phyloP scores from a whole-genome alignment of 371 early-diverging fungal genomes.

The Mucor ambiguus region DNA sequence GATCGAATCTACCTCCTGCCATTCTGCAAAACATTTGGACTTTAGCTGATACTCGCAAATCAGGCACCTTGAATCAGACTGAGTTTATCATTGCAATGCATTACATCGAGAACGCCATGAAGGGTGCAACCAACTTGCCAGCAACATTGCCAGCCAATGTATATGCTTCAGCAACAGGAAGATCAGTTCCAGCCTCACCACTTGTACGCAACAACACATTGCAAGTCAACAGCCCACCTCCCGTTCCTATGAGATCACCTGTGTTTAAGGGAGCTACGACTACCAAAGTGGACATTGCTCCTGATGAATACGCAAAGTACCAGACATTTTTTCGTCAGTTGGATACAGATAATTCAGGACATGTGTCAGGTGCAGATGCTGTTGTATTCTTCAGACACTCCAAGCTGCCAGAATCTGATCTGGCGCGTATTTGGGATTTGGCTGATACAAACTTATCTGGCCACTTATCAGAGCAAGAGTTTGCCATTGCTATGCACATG shows the following conservation, averaged over 20 bases:
- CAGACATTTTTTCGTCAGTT: constrained; percentile 36
- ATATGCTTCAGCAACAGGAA: constrained; percentile 60
- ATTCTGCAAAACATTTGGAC: constrained; percentile 59
- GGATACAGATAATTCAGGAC: constrained; percentile 32
- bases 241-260: constrained; percentile 19
- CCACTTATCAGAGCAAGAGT: constrained; percentile 50
- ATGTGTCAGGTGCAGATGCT: constrained; percentile 62
- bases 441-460: constrained; percentile 54
- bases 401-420: constrained; percentile 61
- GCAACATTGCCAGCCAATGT: constrained; percentile 57
- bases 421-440: constrained; percentile 78
- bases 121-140: constrained; percentile 57
- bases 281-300: constrained; percentile 25
- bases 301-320: constrained; percentile 36
- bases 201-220: constrained; percentile 28
- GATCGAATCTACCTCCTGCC: constrained; percentile 53
- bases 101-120: constrained; percentile 73
- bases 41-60: constrained; percentile 70
- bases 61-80: constrained; percentile 68
- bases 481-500: constrained; percentile 65
- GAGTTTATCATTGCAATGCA: constrained; percentile 87
- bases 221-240: constrained; percentile 21
- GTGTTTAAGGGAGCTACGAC: constrained; percentile 15
- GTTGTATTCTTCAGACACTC: constrained; percentile 78
- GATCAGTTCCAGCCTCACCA: constrained; percentile 35